Percentiles rank a stretch among this genome's conserved stretches.
Evolutionary conservation across 257 asterid genomes (phyloP).

Genomic region (Scutellaria galericulata): DNA sequence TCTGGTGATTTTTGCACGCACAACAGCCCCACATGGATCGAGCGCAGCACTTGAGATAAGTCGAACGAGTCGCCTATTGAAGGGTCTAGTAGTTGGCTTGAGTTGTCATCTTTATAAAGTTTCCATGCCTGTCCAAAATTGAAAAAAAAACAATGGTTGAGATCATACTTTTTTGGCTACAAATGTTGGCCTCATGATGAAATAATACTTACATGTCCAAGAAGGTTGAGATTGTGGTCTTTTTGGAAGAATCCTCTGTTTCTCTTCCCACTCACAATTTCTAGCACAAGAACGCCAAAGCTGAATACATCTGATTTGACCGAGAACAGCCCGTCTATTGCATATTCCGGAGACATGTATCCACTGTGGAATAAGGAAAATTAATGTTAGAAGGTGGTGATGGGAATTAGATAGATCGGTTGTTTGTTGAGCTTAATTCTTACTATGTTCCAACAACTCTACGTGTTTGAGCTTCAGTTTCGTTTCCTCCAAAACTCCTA

Average conservation of each 20-base stretch:
- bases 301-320: slow-evolving; percentile 32
- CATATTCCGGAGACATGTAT: slow-evolving; percentile 33
- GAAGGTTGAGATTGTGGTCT: slow-evolving; percentile 27
- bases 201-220: slow-evolving; percentile 23
- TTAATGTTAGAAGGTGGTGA: background rate
- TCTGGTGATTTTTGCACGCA: slow-evolving; percentile 15
- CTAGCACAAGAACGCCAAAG: slow-evolving; percentile 29
- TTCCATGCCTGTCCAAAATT: slow-evolving; percentile 30
- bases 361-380: background rate
- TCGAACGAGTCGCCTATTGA: slow-evolving; percentile 12
- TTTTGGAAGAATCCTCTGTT: slow-evolving; percentile 31
- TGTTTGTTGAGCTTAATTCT: background rate
- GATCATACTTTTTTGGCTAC: background rate
- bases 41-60: slow-evolving; percentile 6
- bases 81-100: slow-evolving; percentile 13
- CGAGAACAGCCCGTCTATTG: slow-evolving; percentile 26
- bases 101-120: slow-evolving; percentile 29
- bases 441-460: slow-evolving; percentile 33
- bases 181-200: background rate
- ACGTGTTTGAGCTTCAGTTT: slow-evolving; percentile 22
- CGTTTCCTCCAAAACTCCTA: slow-evolving; percentile 31
- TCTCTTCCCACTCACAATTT: slow-evolving; percentile 30
- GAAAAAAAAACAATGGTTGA: background rate
- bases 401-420: background rate
- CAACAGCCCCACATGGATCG: slow-evolving; percentile 25